Conservation (phyloP, 106 monocot genomes). For the Acanthochlamys bracteata region DNA sequence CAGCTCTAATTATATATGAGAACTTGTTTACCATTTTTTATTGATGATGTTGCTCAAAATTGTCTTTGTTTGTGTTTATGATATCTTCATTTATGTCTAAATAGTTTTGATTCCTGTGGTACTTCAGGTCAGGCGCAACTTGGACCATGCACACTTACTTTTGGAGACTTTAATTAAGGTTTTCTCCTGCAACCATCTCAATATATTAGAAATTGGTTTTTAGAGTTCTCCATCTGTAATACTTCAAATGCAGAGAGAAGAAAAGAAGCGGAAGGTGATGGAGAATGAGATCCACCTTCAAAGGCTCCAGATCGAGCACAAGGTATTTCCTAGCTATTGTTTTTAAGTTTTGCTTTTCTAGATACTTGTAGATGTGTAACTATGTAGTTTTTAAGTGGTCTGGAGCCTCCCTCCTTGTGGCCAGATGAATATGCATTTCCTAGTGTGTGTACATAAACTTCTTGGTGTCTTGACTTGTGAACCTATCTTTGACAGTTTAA, state of each 20-base stretch:
- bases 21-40: no score
- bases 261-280: slow-evolving; percentile 73
- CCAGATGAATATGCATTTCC: no score
- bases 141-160: slow-evolving; percentile 79
- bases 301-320: slow-evolving; percentile 77
- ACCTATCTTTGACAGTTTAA: no score
- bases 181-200: no score
- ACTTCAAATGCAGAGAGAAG: slow-evolving; percentile 66
- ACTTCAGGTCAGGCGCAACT: slow-evolving; percentile 77
- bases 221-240: not conserved
- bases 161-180: slow-evolving; percentile 83
- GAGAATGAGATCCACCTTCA: slow-evolving; percentile 75
- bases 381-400: not conserved
- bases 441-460: no score
- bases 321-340: slow-evolving; percentile 31
- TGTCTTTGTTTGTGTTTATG: no score
- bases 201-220: not conserved
- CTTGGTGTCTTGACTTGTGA: no score
- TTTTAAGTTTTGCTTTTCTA: not conserved
- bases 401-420: no score
- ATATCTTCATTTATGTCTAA: no score
- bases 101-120: not conserved
- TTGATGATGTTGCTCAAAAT: no score
- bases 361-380: not conserved
- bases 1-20: no score